Evolutionary conservation across 495 filamentous ascomycete genomes (phyloP).

Genomic region (Amphirosellinia nigrospora): DNA sequence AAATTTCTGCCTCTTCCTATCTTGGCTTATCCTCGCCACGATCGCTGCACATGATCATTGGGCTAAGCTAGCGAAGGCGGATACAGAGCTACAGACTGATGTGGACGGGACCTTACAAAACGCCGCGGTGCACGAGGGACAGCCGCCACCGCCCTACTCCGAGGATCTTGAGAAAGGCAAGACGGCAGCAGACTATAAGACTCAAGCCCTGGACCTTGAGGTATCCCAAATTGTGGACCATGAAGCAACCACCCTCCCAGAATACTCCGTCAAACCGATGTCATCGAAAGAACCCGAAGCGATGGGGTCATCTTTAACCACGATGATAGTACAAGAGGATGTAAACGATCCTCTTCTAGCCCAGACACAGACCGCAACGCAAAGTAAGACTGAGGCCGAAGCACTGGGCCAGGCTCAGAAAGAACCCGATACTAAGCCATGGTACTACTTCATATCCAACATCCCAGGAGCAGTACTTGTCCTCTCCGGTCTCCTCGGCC

Average conservation of each 20-base stretch:
- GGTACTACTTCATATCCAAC: neutral
- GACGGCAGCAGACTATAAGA: neutral
- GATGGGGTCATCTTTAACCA: neutral
- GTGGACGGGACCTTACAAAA: neutral
- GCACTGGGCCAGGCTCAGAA: neutral
- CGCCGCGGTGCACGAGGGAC: neutral
- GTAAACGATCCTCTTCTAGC: neutral
- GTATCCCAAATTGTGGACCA: neutral
- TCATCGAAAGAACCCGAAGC: neutral
- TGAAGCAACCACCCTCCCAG: neutral
- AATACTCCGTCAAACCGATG: neutral
- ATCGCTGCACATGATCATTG: neutral
- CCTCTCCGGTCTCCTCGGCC: neutral
- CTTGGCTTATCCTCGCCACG: neutral
- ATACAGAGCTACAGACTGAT: neutral
- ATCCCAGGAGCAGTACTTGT: neutral
- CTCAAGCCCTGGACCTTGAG: neutral
- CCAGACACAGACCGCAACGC: neutral
- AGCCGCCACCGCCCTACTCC: slow-evolving; percentile 1
- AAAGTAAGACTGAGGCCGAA: neutral
- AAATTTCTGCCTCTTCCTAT: neutral
- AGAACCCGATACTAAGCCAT: neutral
- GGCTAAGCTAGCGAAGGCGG: neutral
- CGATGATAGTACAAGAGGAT: neutral
- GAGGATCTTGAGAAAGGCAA: neutral